Conservation (phyloP, 2,329 filamentous ascomycete species). For the Rhinocladiella similis region DNA sequence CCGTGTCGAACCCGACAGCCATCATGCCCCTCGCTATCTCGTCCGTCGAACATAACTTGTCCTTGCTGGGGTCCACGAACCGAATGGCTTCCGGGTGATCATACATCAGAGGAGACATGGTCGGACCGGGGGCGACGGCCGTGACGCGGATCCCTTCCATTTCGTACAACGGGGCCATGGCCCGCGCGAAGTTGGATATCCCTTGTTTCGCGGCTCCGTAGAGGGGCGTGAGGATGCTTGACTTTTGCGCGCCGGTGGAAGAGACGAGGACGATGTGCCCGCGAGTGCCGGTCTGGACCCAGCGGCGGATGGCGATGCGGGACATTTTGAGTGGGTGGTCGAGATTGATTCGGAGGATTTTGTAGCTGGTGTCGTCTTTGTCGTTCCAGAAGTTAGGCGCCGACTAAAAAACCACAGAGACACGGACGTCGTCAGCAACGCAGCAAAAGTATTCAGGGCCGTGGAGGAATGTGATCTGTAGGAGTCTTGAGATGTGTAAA, state of each 20-base stretch:
- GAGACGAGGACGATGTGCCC: slow-evolving; percentile 46
- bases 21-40: slow-evolving; percentile 13
- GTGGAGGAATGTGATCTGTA: no score
- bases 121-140: slow-evolving; percentile 54
- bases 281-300: neutral
- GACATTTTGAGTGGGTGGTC: slow-evolving; percentile 53
- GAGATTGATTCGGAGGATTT: slow-evolving; percentile 50
- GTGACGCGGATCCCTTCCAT: slow-evolving; percentile 56
- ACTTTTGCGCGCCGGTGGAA: slow-evolving; percentile 46
- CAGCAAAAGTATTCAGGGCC: no score
- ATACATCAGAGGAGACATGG: slow-evolving; percentile 16
- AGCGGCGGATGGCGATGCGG: slow-evolving; percentile 44
- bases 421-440: no score
- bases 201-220: slow-evolving; percentile 52
- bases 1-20: slow-evolving; percentile 4
- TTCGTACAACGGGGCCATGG: slow-evolving; percentile 49
- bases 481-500: no score
- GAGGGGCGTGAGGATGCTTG: slow-evolving; percentile 42
- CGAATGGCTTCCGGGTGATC: slow-evolving; percentile 13
- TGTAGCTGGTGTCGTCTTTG: slow-evolving; percentile 44
- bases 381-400: slow-evolving; percentile 51
- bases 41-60: slow-evolving; percentile 5
- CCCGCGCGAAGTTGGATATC: slow-evolving; percentile 50
- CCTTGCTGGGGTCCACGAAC: slow-evolving; percentile 11
- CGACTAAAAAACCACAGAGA: slow-evolving; percentile 27